A percentile compares a stretch with the other conserved stretches of the same genome.
Conservation (phyloP, 805 yeast species). For the Lachancea waltii region DNA sequence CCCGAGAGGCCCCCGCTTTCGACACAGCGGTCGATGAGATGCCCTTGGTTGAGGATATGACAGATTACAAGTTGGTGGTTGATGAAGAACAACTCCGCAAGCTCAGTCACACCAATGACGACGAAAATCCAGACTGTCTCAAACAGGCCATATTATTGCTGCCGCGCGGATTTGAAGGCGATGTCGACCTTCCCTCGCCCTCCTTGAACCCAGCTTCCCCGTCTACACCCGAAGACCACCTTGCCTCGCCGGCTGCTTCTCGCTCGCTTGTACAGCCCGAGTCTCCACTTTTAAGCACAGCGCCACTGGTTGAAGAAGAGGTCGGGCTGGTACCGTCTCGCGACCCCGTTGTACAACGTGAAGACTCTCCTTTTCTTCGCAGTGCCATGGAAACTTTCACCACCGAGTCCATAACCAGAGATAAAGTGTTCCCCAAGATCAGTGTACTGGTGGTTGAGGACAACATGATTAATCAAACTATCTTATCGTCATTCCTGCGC, state of each 20-base stretch:
- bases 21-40: slow-evolving; percentile 1
- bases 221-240: not conserved
- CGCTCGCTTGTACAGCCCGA: not conserved
- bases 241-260: not conserved
- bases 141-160: slow-evolving; percentile 26
- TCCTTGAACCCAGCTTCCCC: not conserved
- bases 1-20: slow-evolving; percentile 1
- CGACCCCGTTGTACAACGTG: slow-evolving; percentile 6
- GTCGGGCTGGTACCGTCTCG: slow-evolving; percentile 19
- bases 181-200: slow-evolving; percentile 13
- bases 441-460: slow-evolving; percentile 94
- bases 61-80: slow-evolving; percentile 18
- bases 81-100: slow-evolving; percentile 22
- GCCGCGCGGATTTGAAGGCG: slow-evolving; percentile 23
- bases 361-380: slow-evolving; percentile 6
- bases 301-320: slow-evolving; percentile 23
- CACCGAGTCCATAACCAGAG: slow-evolving; percentile 28
- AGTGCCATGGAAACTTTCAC: slow-evolving; percentile 11
- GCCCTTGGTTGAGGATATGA: slow-evolving; percentile 12
- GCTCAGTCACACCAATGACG: slow-evolving; percentile 15
- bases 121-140: slow-evolving; percentile 19
- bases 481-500: slow-evolving; percentile 80
- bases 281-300: not conserved
- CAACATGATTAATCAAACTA: slow-evolving; percentile 87
- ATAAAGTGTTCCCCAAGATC: slow-evolving; percentile 76